Base-by-base conservation (phyloP, 75 land plant genomes). In the Pinus taeda region DNA sequence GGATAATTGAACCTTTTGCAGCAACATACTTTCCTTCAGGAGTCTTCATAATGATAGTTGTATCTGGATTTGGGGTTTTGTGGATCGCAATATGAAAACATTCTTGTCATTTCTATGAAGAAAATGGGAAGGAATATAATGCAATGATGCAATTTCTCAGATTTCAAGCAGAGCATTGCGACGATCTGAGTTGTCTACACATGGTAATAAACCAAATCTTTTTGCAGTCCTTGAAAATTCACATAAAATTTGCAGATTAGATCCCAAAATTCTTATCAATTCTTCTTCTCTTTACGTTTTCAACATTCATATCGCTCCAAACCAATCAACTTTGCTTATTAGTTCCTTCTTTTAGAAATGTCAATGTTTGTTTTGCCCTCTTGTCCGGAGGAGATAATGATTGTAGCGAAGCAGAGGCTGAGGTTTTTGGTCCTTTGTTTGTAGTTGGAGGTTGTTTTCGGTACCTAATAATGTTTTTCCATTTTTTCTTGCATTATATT, bases 281-380 rank as follows among this genome's bases (percentile, higher is more conserved):
- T 69, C 53, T 69, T 42, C 13, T 69, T 39, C 36, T 8, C 53
- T 42, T 69, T 69, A 20, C 9, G 3, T 21, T 37, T 69, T 42
- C 18, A n/a, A 11, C 6, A 39, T 42, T 69, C 20, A 22, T n/a
- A 69, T 69, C 49, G n/a, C 53, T 69, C 72, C 72, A 69, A 42
- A 39, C 72, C 55, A 69, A 69, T 69, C 72, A 21, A 12, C 72
- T 69, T 42, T 69, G 53, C 49, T 69, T 69, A 39, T 42, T 42
- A 2, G 39, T 18, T 69, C 53, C 65, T 26, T 36, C 49, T 69
- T 39, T 69, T 69, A 69, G 15, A 69, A 69, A 69, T 37, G 53
- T 69, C 72, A 69, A 69, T 42, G 72, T n/a, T 24, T 42, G 53
- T 69, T 69, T 69, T 39, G 72, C 72, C 49, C 72, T 69, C 72